Evolutionary conservation across 768 basidiomycete species (phyloP).

Genomic region (Brasilioporus rufonigricans): DNA sequence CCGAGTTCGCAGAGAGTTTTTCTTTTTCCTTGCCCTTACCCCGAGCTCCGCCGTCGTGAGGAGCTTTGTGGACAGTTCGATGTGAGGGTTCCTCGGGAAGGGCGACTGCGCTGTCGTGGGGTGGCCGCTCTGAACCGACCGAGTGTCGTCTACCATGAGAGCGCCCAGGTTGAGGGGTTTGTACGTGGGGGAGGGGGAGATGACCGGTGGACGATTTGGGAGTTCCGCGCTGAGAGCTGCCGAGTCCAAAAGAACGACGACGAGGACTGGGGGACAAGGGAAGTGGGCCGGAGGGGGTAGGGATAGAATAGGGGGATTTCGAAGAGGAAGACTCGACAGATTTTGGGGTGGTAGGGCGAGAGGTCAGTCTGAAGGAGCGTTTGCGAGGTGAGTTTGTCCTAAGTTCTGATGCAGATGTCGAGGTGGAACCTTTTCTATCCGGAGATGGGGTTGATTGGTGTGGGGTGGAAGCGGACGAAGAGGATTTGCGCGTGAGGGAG

Average conservation of each 20-base stretch:
- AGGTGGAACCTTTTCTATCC: constrained; percentile 24
- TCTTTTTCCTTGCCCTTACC: constrained; percentile 31
- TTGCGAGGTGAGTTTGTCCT: constrained; percentile 21
- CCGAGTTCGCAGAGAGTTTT: background rate
- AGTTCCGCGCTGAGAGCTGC: constrained; percentile 24
- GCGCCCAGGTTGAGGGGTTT: constrained; percentile 10
- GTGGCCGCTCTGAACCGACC: constrained; percentile 28
- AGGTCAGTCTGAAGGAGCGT: constrained; percentile 31
- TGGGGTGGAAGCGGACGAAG: constrained; percentile 5
- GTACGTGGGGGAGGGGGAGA: constrained; percentile 25
- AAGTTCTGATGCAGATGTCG: constrained; percentile 21
- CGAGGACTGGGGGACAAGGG: constrained; percentile 35
- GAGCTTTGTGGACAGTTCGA: constrained; percentile 9
- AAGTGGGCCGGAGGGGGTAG: constrained; percentile 28
- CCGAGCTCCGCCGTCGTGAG: constrained; percentile 13
- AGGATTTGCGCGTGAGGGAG: constrained; percentile 26
- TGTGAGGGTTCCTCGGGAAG: constrained; percentile 27
- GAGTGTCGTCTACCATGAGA: constrained; percentile 29
- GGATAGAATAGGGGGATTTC: constrained; percentile 24
- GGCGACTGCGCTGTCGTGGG: constrained; percentile 34
- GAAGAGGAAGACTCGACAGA: constrained; percentile 14
- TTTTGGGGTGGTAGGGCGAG: constrained; percentile 32
- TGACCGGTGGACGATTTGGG: constrained; percentile 30
- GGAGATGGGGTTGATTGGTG: constrained; percentile 17
- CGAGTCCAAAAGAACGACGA: constrained; percentile 32